Conservation (phyloP, 805 yeast species). For the Candida awuae region DNA sequence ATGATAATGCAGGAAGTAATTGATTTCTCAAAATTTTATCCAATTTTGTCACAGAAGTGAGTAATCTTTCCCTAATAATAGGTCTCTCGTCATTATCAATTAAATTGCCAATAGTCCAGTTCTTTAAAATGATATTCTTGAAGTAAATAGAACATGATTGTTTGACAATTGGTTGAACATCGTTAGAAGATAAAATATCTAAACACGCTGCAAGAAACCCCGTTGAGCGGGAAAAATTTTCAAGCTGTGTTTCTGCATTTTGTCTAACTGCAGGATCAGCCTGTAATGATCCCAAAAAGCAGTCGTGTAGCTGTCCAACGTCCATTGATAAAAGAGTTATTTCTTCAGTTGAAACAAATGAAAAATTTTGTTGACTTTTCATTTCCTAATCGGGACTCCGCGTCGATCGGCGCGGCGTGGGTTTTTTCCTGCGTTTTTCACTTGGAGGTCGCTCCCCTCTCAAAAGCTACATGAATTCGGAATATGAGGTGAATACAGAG, state of each 20-base stretch:
- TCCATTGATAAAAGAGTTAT: slow-evolving; percentile 44
- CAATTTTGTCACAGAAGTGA: slow-evolving; percentile 49
- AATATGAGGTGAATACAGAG: not conserved
- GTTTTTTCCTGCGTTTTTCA: not conserved
- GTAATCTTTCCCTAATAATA: slow-evolving; percentile 56
- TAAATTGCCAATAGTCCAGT: slow-evolving; percentile 45
- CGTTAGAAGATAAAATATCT: slow-evolving; percentile 54
- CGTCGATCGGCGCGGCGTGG: not conserved
- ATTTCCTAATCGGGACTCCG: not conserved
- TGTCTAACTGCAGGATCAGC: slow-evolving; percentile 53
- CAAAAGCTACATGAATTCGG: no score
- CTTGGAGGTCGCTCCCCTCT: not conserved
- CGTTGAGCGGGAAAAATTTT: slow-evolving; percentile 45
- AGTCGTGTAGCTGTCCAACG: slow-evolving; percentile 54
- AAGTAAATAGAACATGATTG: slow-evolving; percentile 81
- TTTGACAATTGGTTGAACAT: slow-evolving; percentile 48
- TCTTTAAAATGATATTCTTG: slow-evolving; percentile 62
- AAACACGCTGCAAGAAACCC: slow-evolving; percentile 82
- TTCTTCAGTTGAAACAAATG: not conserved
- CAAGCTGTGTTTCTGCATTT: slow-evolving; percentile 63
- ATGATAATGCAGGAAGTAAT: slow-evolving; percentile 43
- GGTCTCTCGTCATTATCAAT: slow-evolving; percentile 71
- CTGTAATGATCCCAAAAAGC: slow-evolving; percentile 73
- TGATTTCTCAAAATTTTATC: slow-evolving; percentile 39
- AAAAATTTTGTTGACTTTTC: no score